These are phyloP conservation scores for Nothopassalora personata DNA, from an alignment of 2,329 filamentous ascomycete genomes.

Conservation along the genomic window DNA sequence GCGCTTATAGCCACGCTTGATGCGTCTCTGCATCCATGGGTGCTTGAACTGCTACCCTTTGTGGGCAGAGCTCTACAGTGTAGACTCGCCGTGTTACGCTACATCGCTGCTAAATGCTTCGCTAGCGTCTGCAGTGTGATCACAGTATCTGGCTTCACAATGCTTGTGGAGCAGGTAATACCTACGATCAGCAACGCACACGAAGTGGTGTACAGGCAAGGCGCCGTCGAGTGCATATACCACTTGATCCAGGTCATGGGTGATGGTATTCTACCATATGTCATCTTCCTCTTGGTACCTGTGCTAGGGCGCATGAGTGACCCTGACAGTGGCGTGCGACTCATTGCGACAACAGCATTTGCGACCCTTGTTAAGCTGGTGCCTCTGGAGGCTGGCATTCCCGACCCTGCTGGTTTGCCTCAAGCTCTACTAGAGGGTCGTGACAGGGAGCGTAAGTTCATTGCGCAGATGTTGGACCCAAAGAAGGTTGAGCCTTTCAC, in stretches of 20 bases:
- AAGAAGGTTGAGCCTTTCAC: constrained; percentile 94
- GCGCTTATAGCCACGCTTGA: constrained; percentile 90
- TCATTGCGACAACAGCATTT: constrained; percentile 94
- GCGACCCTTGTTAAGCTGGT: constrained; percentile 96
- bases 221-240: constrained; percentile 90
- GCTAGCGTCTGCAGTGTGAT: constrained; percentile 97
- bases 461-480: constrained; percentile 89
- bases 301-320: constrained; percentile 98
- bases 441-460: constrained; percentile 92
- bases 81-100: constrained; percentile 83
- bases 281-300: constrained; percentile 97
- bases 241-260: constrained; percentile 98
- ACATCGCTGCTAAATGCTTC: constrained; percentile 94
- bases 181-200: constrained; percentile 87
- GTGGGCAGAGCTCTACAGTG: constrained; percentile 85
- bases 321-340: constrained; percentile 88
- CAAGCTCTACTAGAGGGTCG: constrained; percentile 81
- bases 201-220: constrained; percentile 84
- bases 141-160: constrained; percentile 90
- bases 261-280: constrained; percentile 89
- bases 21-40: constrained; percentile 66
- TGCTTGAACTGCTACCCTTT: constrained; percentile 76
- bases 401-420: constrained; percentile 88
- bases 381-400: constrained; percentile 92
- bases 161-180: constrained; percentile 85